These are phyloP conservation scores for Macaranga tanarius DNA, from an alignment of 441 rosid genomes.

Conservation along the genomic window DNA sequence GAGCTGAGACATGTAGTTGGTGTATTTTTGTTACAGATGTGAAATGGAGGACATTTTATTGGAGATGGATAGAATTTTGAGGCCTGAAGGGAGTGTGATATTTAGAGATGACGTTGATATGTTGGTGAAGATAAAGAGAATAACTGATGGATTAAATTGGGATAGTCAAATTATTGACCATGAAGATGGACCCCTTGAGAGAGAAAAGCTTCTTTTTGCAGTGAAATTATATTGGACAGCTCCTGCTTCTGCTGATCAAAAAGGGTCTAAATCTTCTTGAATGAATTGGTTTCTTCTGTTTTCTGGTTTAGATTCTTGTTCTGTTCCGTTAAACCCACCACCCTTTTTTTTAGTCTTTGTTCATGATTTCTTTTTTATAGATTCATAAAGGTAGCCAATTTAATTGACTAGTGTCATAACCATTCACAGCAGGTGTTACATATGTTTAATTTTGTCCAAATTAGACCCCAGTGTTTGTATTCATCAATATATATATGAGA, in stretches of 20 bases:
- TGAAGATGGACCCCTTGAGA: constrained; percentile 61
- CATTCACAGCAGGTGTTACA: too few species aligned
- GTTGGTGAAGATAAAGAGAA: constrained; percentile 51
- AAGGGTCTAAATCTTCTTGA: constrained; percentile 17
- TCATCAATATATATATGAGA: not conserved
- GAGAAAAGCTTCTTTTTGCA: constrained; percentile 64
- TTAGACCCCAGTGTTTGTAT: not conserved
- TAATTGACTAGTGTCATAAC: too few species aligned
- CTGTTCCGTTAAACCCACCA: too few species aligned
- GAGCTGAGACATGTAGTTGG: too few species aligned
- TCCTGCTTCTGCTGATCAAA: constrained; percentile 25
- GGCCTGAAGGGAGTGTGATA: constrained; percentile 67
- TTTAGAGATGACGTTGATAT: constrained; percentile 56
- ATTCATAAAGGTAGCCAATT: too few species aligned
- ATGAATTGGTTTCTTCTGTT: not conserved
- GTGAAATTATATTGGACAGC: constrained; percentile 58
- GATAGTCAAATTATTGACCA: constrained; percentile 57
- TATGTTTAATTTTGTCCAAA: not conserved
- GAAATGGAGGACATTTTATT: constrained; percentile 50
- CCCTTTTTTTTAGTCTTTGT: too few species aligned
- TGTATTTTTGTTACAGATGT: constrained; percentile 36
- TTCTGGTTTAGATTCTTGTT: too few species aligned
- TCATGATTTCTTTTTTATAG: too few species aligned
- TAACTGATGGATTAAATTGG: constrained; percentile 47
- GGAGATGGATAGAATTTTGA: constrained; percentile 65